Evolutionary conservation across 2,329 filamentous ascomycete species (phyloP).

Genomic region (Bisporella sp.): DNA sequence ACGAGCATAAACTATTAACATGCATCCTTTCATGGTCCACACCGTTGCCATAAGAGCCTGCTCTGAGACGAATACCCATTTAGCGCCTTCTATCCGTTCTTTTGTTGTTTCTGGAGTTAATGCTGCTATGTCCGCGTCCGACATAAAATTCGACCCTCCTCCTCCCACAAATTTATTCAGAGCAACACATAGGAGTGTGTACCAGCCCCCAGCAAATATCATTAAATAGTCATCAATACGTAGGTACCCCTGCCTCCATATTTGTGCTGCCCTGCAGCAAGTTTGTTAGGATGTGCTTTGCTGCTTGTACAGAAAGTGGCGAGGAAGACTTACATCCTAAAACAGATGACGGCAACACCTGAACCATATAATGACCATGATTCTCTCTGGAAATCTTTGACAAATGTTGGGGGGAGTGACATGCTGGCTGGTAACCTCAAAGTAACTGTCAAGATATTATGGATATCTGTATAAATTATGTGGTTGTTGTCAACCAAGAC

Average conservation of each 20-base stretch:
- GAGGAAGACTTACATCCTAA: no score
- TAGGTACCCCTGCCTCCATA: slow-evolving; percentile 17
- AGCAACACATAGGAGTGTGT: slow-evolving; percentile 38
- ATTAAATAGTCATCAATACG: slow-evolving; percentile 39
- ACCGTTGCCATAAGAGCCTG: slow-evolving; percentile 41
- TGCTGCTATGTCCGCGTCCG: slow-evolving; percentile 29
- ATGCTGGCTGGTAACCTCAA: no score
- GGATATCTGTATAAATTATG: no score
- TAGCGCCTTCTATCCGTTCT: slow-evolving; percentile 33
- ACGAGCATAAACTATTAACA: slow-evolving; percentile 37
- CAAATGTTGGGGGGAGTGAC: no score
- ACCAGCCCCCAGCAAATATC: slow-evolving; percentile 36
- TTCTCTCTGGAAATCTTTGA: no score
- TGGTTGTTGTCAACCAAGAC: no score
- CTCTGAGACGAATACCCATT: slow-evolving; percentile 44
- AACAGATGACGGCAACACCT: no score
- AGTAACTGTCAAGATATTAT: no score
- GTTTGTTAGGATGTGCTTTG: no score
- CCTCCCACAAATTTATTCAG: slow-evolving; percentile 38
- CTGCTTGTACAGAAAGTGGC: no score
- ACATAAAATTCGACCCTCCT: slow-evolving; percentile 41
- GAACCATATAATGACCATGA: no score
- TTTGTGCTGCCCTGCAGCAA: neutral
- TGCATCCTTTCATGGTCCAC: slow-evolving; percentile 36
- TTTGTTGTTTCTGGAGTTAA: slow-evolving; percentile 31